Conservation (phyloP, 805 yeast genomes). For the Saturnispora silvae region DNA sequence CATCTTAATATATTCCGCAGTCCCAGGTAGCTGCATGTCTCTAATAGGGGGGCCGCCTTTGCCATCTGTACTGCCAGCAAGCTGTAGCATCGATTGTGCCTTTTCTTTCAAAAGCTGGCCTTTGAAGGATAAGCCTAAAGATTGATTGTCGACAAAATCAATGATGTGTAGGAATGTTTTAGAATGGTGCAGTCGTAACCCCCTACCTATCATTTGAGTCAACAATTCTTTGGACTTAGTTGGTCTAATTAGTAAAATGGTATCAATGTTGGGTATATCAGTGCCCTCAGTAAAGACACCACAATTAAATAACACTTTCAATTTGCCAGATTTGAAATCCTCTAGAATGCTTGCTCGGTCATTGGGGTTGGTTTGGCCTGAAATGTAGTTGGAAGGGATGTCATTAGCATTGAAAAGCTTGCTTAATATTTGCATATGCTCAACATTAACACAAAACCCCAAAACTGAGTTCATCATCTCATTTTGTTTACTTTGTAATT, state of each 20-base stretch:
- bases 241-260: conserved; percentile 69
- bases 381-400: conserved; percentile 58
- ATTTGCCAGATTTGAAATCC: conserved; percentile 50
- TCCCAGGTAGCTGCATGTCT: conserved; percentile 13
- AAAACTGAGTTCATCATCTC: conserved; percentile 49
- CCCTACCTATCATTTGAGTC: conserved; percentile 88
- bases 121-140: conserved; percentile 20
- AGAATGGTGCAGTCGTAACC: conserved; percentile 51
- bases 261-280: conserved; percentile 83
- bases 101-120: conserved; percentile 20
- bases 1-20: conserved; percentile 21
- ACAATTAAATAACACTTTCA: conserved; percentile 75
- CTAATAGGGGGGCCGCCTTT: conserved; percentile 1
- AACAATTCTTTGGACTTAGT: conserved; percentile 63
- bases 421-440: conserved; percentile 50
- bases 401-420: conserved; percentile 46
- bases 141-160: conserved; percentile 61
- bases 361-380: conserved; percentile 47
- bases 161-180: conserved; percentile 64
- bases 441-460: conserved; percentile 66
- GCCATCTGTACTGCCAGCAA: too few relatives aligned
- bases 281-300: conserved; percentile 92
- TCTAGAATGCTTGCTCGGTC: conserved; percentile 43
- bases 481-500: conserved; percentile 26
- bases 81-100: conserved; percentile 8